A percentile compares a stretch with the other conserved stretches of the same genome.
These are phyloP conservation scores for Paraphoma sp. DNA, from an alignment of 2,329 filamentous ascomycete species.

Conservation along the genomic window DNA sequence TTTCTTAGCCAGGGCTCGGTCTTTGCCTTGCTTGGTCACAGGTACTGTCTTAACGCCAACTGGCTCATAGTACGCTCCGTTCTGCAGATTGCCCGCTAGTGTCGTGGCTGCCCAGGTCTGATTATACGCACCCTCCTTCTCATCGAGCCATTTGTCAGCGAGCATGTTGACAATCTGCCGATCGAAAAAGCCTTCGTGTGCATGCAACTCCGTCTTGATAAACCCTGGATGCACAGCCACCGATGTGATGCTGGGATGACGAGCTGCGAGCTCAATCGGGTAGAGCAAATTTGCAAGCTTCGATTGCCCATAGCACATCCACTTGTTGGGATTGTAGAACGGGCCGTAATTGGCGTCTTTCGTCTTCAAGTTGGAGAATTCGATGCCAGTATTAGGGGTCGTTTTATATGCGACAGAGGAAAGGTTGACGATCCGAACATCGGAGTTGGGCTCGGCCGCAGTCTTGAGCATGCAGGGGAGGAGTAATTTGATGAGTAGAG, in stretches of 20 bases:
- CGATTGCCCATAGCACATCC: background rate
- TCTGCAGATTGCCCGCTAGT: background rate
- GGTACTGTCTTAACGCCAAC: constrained; percentile 5
- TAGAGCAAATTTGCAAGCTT: background rate
- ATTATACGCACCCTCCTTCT: constrained; percentile 9
- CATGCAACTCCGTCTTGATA: constrained; percentile 1
- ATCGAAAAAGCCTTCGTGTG: background rate
- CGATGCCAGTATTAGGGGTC: background rate
- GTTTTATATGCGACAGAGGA: background rate
- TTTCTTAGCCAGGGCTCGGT: constrained; percentile 5
- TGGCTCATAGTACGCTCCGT: constrained; percentile 11
- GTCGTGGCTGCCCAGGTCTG: constrained; percentile 14
- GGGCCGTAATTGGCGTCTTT: background rate
- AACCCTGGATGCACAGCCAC: background rate
- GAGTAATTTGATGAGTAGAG: constrained; percentile 55
- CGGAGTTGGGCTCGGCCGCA: constrained; percentile 40
- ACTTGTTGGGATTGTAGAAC: background rate
- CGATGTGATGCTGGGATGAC: background rate
- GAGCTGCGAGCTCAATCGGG: background rate
- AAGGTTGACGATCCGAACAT: constrained; percentile 55
- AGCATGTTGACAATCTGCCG: background rate
- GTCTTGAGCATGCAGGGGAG: constrained; percentile 53
- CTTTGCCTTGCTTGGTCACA: background rate
- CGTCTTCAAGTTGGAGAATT: background rate
- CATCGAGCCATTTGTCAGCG: background rate